Percentiles rank a stretch among this genome's conserved stretches.
phyloP scores from a whole-genome alignment of 345 rosid species.

The Corchorus olitorius region DNA sequence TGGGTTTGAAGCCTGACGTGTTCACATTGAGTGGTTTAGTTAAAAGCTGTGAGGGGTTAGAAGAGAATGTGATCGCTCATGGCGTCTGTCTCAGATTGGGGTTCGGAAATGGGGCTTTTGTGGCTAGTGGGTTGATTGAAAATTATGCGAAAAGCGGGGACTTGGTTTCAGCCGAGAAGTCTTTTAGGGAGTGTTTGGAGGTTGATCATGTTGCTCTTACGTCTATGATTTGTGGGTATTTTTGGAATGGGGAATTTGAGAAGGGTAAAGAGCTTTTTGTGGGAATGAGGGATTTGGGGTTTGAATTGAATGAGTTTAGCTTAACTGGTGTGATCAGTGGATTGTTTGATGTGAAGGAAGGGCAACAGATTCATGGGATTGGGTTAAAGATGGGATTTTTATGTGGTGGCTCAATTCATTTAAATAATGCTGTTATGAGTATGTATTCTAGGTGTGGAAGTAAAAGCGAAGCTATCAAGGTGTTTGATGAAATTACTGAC shows the following conservation, averaged over 20 bases:
- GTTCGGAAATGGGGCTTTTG: conserved; percentile 28
- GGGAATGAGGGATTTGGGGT: conserved; percentile 34
- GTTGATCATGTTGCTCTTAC: conserved; percentile 40
- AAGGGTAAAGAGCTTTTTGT: conserved; percentile 33
- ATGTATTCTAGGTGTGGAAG: conserved; percentile 38
- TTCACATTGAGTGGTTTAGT: conserved; percentile 42
- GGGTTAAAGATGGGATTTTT: conserved; percentile 42
- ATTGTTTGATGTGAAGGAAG: conserved; percentile 36
- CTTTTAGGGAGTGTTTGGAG: conserved; percentile 37
- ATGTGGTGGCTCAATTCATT: conserved; percentile 32
- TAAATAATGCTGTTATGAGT: conserved; percentile 43
- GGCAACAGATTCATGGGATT: conserved; percentile 44
- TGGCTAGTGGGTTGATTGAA: conserved; percentile 46
- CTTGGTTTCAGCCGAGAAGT: conserved; percentile 40
- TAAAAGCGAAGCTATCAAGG: conserved; percentile 29
- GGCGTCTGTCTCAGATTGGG: conserved; percentile 38
- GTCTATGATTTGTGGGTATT: conserved; percentile 40
- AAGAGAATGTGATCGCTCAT: conserved; percentile 36
- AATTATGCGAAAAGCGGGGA: conserved; percentile 40
- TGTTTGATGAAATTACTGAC: conserved; percentile 46
- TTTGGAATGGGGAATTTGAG: conserved; percentile 40
- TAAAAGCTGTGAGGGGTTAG: conserved; percentile 29
- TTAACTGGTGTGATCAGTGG: conserved; percentile 43
- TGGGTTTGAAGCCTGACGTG: conserved; percentile 38
- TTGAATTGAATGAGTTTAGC: conserved; percentile 43